Conservation (phyloP, 1,284 basidiomycete species). For the Vanrija pseudolonga region DNA sequence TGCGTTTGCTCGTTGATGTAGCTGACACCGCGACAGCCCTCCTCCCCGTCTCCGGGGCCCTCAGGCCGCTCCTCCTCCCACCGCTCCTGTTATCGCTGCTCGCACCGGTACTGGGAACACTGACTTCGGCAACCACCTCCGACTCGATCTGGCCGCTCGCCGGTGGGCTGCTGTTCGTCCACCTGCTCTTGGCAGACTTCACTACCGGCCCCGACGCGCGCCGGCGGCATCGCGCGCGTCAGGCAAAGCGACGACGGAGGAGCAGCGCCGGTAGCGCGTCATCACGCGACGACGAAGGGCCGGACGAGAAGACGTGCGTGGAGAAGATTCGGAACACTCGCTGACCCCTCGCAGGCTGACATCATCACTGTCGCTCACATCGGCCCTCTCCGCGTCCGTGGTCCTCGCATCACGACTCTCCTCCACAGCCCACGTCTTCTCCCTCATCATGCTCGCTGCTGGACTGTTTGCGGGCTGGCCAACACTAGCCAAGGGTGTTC, state of each 20-base stretch:
- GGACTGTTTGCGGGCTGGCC: constrained; percentile 83
- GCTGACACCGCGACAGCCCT: constrained; percentile 54
- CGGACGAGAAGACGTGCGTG: constrained; percentile 34
- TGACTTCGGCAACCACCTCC: constrained; percentile 90
- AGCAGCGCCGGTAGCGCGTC: constrained; percentile 9
- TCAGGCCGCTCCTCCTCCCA: constrained; percentile 63
- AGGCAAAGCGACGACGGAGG: neutral
- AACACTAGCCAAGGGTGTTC: constrained; percentile 69
- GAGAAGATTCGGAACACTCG: neutral
- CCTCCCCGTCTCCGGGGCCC: constrained; percentile 31
- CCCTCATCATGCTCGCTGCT: constrained; percentile 80
- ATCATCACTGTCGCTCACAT: constrained; percentile 89
- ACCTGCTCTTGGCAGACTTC: constrained; percentile 67
- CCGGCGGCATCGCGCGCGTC: constrained; percentile 16
- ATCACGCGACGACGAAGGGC: constrained; percentile 8
- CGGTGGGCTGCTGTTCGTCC: constrained; percentile 61
- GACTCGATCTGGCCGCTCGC: constrained; percentile 96
- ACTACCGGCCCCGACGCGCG: constrained; percentile 45
- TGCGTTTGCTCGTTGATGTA: no score
- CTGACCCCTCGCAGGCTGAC: constrained; percentile 59
- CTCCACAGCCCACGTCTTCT: constrained; percentile 82
- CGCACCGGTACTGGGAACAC: constrained; percentile 82
- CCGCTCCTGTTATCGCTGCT: constrained; percentile 83
- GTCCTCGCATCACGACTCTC: constrained; percentile 87
- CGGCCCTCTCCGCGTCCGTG: constrained; percentile 87